phyloP scores from a whole-genome alignment of 495 filamentous ascomycete genomes.

The Penicillium parvum region DNA sequence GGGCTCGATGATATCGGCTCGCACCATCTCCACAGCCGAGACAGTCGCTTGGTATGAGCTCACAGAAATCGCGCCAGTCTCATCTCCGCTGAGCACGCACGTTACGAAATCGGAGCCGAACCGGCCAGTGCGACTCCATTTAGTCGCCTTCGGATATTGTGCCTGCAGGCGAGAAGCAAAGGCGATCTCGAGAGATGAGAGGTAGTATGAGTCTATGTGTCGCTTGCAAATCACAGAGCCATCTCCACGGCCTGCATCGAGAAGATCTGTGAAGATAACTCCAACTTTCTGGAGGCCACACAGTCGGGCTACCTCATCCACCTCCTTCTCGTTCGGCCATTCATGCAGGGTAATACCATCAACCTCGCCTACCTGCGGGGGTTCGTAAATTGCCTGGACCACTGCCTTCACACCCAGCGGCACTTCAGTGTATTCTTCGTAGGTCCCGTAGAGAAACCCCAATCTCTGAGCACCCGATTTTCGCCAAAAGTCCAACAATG shows the following conservation, averaged over 20 bases:
- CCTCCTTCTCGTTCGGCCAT: slow-evolving; percentile 82
- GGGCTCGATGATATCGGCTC: slow-evolving; percentile 91
- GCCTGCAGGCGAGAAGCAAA: slow-evolving; percentile 88
- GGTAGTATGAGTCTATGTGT: slow-evolving; percentile 90
- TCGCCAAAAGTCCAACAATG: slow-evolving; percentile 87
- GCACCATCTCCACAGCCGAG: slow-evolving; percentile 92
- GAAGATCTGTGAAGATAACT: slow-evolving; percentile 91
- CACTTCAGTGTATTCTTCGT: slow-evolving; percentile 87
- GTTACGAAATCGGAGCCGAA: slow-evolving; percentile 98
- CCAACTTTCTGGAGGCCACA: slow-evolving; percentile 90
- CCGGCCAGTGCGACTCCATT: slow-evolving; percentile 92
- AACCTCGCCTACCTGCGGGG: slow-evolving; percentile 84
- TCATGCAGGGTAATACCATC: slow-evolving; percentile 84
- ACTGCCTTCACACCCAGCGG: slow-evolving; percentile 94
- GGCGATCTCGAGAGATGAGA: slow-evolving; percentile 86
- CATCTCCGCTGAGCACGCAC: slow-evolving; percentile 88
- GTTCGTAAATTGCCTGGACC: slow-evolving; percentile 96
- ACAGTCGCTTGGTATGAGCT: slow-evolving; percentile 94
- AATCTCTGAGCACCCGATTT: slow-evolving; percentile 72
- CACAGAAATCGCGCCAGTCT: slow-evolving; percentile 80
- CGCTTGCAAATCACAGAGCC: slow-evolving; percentile 90
- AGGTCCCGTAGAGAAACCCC: slow-evolving; percentile 87
- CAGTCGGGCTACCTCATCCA: slow-evolving; percentile 73
- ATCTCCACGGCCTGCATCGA: slow-evolving; percentile 75
- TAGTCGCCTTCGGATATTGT: slow-evolving; percentile 81